A percentile compares a stretch with the other conserved stretches of the same genome.
Conservation (phyloP, 257 asterid species). For the Anisodus acutangulus region DNA sequence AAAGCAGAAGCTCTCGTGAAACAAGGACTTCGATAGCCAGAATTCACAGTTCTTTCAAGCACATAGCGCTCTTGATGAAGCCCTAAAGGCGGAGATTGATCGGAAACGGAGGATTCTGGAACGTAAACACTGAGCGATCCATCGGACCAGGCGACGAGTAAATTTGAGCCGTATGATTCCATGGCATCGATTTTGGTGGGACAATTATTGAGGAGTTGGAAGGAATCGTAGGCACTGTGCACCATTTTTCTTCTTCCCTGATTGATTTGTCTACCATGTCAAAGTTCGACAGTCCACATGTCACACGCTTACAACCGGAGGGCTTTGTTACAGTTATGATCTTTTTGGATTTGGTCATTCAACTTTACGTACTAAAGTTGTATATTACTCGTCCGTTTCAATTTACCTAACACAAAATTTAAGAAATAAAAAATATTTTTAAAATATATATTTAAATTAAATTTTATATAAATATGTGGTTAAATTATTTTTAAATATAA, state of each 20-base stretch:
- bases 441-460: too few species aligned
- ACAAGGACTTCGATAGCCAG: constrained; percentile 87
- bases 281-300: not conserved
- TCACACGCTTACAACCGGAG: not conserved
- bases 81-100: too few species aligned
- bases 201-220: constrained; percentile 58
- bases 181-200: constrained; percentile 25
- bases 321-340: not conserved
- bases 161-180: constrained; percentile 71
- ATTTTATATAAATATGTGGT: too few species aligned
- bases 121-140: too few species aligned
- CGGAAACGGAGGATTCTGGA: too few species aligned
- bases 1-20: constrained; percentile 83
- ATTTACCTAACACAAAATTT: too few species aligned
- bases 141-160: constrained; percentile 45
- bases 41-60: constrained; percentile 72
- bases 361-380: too few species aligned
- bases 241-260: constrained; percentile 55
- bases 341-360: not conserved
- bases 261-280: not conserved
- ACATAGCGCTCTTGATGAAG: constrained; percentile 60
- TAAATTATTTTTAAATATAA: too few species aligned
- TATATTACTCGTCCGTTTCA: too few species aligned
- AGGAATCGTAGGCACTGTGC: constrained; percentile 92
- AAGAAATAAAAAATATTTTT: too few species aligned